Percentiles rank a stretch among this genome's conserved stretches.
phyloP scores from a whole-genome alignment of 192 early-diverging fungal species.

The Dimargaris cristalligena region DNA sequence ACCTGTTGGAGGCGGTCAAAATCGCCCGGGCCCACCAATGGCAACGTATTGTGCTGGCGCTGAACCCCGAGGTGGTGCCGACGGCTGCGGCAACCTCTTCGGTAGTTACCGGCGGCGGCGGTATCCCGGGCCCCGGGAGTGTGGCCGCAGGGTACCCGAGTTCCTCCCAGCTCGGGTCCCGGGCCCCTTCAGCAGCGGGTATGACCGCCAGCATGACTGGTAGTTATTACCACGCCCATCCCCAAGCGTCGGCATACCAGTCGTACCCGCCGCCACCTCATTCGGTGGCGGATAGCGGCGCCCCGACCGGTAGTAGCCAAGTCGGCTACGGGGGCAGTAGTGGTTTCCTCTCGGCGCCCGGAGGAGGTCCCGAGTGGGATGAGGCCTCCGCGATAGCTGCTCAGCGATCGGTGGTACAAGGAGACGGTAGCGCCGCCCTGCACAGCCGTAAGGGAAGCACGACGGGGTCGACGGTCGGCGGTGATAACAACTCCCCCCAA shows the following conservation, averaged over 20 bases:
- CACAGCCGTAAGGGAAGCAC: background rate
- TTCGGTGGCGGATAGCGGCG: background rate
- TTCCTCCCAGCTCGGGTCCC: too few relatives aligned
- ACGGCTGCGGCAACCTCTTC: background rate
- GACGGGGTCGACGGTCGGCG: background rate
- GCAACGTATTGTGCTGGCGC: conserved; percentile 53
- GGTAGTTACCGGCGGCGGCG: too few relatives aligned
- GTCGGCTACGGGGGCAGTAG: background rate
- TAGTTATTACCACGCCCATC: too few relatives aligned
- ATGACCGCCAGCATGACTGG: background rate
- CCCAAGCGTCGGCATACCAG: too few relatives aligned
- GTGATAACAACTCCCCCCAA: too few relatives aligned
- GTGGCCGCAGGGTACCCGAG: too few relatives aligned
- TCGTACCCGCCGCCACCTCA: too few relatives aligned
- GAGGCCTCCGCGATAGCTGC: too few relatives aligned
- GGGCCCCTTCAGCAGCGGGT: too few relatives aligned
- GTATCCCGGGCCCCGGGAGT: too few relatives aligned
- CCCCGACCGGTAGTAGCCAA: background rate
- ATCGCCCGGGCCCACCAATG: conserved; percentile 63
- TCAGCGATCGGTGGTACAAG: too few relatives aligned
- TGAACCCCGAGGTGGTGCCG: conserved; percentile 20
- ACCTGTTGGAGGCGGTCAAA: conserved; percentile 68
- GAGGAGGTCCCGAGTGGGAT: background rate
- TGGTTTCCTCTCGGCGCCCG: too few relatives aligned
- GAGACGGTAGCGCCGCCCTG: conserved; percentile 12